Conservation (phyloP, 495 filamentous ascomycete genomes). For the Trichodelitschia bisporula region DNA sequence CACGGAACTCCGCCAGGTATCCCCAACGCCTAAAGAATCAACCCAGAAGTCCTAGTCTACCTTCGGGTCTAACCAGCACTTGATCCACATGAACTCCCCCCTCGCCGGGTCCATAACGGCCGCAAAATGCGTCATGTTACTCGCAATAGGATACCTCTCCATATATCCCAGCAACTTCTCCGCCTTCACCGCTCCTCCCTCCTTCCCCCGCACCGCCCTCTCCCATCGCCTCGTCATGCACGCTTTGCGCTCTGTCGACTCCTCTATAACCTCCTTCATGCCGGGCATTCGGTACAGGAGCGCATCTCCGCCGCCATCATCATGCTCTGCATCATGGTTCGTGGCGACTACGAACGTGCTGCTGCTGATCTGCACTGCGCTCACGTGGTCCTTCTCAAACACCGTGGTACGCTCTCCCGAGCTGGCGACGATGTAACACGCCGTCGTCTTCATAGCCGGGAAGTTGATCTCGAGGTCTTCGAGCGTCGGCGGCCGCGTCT, state of each 20-base stretch:
- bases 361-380: slow-evolving; percentile 17
- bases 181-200: neutral
- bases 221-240: slow-evolving; percentile 6
- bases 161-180: slow-evolving; percentile 4
- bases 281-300: slow-evolving; percentile 4
- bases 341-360: slow-evolving; percentile 28
- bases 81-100: slow-evolving; percentile 23
- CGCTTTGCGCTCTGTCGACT: slow-evolving; percentile 5
- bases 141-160: slow-evolving; percentile 19
- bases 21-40: too few relatives aligned
- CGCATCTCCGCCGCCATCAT: slow-evolving; percentile 5
- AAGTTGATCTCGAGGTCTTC: slow-evolving; percentile 12
- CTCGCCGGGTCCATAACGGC: slow-evolving; percentile 23
- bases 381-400: slow-evolving; percentile 32
- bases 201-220: neutral
- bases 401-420: slow-evolving; percentile 20
- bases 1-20: too few relatives aligned
- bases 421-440: slow-evolving; percentile 32
- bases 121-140: slow-evolving; percentile 25
- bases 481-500: slow-evolving; percentile 3
- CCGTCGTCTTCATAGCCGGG: slow-evolving; percentile 20
- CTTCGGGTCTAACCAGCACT: too few relatives aligned
- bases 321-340: slow-evolving; percentile 24
- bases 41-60: too few relatives aligned
- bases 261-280: slow-evolving; percentile 8